phyloP scores from a whole-genome alignment of 2,329 filamentous ascomycete species.

The Fusarium paranaense region DNA sequence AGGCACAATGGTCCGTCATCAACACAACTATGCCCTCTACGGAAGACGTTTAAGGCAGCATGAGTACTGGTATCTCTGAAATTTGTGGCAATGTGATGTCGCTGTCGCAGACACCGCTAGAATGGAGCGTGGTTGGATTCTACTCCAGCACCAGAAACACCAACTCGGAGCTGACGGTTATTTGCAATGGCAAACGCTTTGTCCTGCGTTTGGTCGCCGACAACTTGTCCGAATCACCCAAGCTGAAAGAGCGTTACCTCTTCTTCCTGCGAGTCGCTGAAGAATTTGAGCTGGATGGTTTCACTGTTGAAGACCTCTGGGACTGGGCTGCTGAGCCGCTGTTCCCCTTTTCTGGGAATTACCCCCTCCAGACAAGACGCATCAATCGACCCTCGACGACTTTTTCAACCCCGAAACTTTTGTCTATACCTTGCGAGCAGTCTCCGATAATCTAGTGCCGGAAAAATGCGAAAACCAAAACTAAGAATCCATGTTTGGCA shows the following conservation, averaged over 20 bases:
- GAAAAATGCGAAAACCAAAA: neutral
- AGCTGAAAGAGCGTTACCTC: slow-evolving; percentile 32
- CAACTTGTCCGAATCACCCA: slow-evolving; percentile 32
- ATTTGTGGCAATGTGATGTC: neutral
- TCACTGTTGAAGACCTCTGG: slow-evolving; percentile 40
- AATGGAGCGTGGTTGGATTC: slow-evolving; percentile 14
- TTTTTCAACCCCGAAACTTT: slow-evolving; percentile 26
- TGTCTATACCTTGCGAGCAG: slow-evolving; percentile 23
- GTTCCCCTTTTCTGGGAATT: neutral
- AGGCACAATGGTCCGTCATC: too few relatives aligned
- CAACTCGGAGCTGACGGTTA: slow-evolving; percentile 26
- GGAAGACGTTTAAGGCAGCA: neutral
- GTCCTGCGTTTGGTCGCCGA: slow-evolving; percentile 26
- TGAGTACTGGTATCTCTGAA: neutral
- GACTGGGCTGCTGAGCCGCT: slow-evolving; percentile 35
- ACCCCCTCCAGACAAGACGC: neutral
- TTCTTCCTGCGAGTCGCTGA: slow-evolving; percentile 39
- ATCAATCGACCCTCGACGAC: slow-evolving; percentile 6
- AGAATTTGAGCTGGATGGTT: slow-evolving; percentile 35
- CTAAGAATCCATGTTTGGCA: neutral
- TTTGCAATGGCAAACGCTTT: slow-evolving; percentile 31
- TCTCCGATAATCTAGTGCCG: slow-evolving; percentile 9
- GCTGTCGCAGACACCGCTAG: neutral
- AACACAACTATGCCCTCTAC: neutral
- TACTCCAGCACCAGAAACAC: slow-evolving; percentile 22